Base-by-base conservation (phyloP, 2,329 filamentous ascomycete species). In the Exophiala calicioides region DNA sequence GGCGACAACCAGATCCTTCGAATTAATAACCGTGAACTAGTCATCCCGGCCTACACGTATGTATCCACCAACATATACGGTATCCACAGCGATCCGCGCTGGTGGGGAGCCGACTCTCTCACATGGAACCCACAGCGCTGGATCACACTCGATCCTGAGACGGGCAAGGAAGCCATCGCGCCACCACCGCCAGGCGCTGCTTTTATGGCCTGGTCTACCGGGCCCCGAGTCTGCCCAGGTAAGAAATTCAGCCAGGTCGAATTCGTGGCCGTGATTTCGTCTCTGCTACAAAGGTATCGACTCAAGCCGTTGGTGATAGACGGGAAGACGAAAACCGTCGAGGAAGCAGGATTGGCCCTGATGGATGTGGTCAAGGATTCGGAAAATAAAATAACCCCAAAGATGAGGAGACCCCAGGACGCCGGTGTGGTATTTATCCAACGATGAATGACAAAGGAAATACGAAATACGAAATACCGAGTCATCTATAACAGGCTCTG, bases 211-310 rank as follows among this genome's bases (percentile, higher is more conserved):
- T 68, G 64, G 65, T 44, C 52, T 12, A 53, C 57, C 16, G 65
- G 65, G 2, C 54, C 59, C 7, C 53, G 63, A 16, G 48, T 55
- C 15, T 68, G 64, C 45, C 62, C 62, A 4, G 65, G 66, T 1
- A 60, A 60, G 35, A 65, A 62, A 42, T 66, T 68, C 52, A 60
- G 62, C 13, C 65, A 68, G 44, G 65, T 68, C 7, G 65, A 68
- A 31, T 60, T 64, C 40, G 65, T 66, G 7, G 65, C 64, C n/a
- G 60, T 62, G 3, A 49, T 68, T 20, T 54, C 55, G 34, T 44
- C 47, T 3, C 15, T 53, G 23, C 34, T 57, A 13, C 32, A 23
- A 6, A n/a, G 20, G 19, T 56, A 38, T 24, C 40, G 50, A 2
- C 18, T 58, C 13, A 41, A 50, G 29, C 44, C 46, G 6, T 9